phyloP scores from a whole-genome alignment of 2,329 filamentous ascomycete species.

The Verticillium nonalfalfae region DNA sequence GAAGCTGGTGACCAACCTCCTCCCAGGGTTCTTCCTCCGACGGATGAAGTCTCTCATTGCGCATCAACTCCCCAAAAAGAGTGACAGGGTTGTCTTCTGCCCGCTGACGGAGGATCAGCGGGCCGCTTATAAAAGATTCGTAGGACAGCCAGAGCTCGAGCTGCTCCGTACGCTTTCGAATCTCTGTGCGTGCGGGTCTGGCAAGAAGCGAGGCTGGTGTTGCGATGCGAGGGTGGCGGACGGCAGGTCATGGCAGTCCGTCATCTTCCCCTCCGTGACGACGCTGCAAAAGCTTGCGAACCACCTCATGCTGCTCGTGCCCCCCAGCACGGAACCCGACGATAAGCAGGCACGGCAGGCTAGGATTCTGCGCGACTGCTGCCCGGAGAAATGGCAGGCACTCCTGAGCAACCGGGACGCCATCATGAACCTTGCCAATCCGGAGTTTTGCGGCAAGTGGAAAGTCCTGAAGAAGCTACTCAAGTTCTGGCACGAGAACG shows the following conservation, averaged over 20 bases:
- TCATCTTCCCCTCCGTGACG: slow-evolving; percentile 80
- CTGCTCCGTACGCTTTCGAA: slow-evolving; percentile 64
- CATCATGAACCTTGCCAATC: slow-evolving; percentile 74
- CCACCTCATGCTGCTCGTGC: slow-evolving; percentile 84
- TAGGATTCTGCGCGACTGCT: slow-evolving; percentile 63
- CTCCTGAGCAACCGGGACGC: slow-evolving; percentile 72
- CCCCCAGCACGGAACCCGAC: slow-evolving; percentile 51
- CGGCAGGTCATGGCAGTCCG: slow-evolving; percentile 62
- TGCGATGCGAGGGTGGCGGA: slow-evolving; percentile 57
- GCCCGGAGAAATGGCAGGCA: slow-evolving; percentile 68
- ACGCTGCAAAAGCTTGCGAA: slow-evolving; percentile 85
- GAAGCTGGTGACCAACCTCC: slow-evolving; percentile 77
- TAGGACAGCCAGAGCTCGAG: slow-evolving; percentile 65
- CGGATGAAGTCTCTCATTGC: slow-evolving; percentile 92
- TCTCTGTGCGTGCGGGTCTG: slow-evolving; percentile 62
- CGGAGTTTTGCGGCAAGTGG: slow-evolving; percentile 96
- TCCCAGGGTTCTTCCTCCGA: slow-evolving; percentile 85
- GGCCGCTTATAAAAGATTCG: slow-evolving; percentile 74
- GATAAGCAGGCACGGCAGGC: slow-evolving; percentile 77
- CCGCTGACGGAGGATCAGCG: slow-evolving; percentile 77
- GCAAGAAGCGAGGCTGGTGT: slow-evolving; percentile 74
- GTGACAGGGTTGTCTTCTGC: slow-evolving; percentile 90
- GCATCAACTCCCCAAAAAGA: slow-evolving; percentile 90
- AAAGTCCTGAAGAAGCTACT: slow-evolving; percentile 81
- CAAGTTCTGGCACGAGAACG: slow-evolving; percentile 81